These are phyloP conservation scores for Striga asiatica DNA, from an alignment of 257 asterid species.

Conservation along the genomic window DNA sequence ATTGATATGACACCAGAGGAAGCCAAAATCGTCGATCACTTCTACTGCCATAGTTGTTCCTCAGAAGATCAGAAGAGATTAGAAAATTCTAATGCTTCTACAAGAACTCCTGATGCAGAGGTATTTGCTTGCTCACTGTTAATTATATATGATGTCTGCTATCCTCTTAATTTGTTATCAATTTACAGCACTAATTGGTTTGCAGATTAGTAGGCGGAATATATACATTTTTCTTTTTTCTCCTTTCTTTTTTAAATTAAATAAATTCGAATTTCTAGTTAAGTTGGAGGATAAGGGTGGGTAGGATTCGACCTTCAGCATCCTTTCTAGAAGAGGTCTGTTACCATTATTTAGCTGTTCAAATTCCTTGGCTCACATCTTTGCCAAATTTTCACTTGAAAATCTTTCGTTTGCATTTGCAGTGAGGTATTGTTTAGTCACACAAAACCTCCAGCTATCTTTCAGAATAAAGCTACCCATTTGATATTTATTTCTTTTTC, in stretches of 20 bases:
- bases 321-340: too few species aligned
- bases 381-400: background rate
- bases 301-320: too few species aligned
- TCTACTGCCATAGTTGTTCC: slow-evolving; percentile 52
- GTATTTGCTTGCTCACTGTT: slow-evolving; percentile 23
- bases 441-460: too few species aligned
- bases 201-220: background rate
- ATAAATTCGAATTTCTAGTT: too few species aligned
- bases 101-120: slow-evolving; percentile 55
- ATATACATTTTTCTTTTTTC: too few species aligned
- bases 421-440: too few species aligned
- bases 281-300: too few species aligned
- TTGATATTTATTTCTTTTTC: background rate
- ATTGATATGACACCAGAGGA: slow-evolving; percentile 63
- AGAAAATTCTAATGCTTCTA: slow-evolving; percentile 36
- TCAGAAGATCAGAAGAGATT: slow-evolving; percentile 58
- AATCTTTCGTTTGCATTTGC: too few species aligned
- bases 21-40: slow-evolving; percentile 51
- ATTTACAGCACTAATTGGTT: background rate
- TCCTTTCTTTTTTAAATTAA: too few species aligned
- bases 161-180: background rate
- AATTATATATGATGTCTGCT: background rate
- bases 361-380: background rate
- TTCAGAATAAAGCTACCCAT: background rate
- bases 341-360: too few species aligned